These are phyloP conservation scores for Mytilinidion resinicola DNA, from an alignment of 495 filamentous ascomycete species.

Conservation along the genomic window DNA sequence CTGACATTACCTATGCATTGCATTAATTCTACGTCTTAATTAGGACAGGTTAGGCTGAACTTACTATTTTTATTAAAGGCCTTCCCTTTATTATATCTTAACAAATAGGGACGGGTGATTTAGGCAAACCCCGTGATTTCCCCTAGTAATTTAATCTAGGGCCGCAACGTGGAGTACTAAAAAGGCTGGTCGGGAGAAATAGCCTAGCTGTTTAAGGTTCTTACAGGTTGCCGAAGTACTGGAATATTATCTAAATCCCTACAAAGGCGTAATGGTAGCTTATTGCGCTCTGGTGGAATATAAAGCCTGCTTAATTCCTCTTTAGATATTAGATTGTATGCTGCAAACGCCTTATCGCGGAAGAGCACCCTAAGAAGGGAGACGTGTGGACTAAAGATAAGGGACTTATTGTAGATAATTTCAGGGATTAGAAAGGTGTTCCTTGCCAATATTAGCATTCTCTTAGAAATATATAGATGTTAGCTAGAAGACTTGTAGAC, in stretches of 20 bases:
- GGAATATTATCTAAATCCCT: conserved; percentile 15
- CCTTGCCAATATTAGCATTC: conserved; percentile 12
- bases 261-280: conserved; percentile 14
- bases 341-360: conserved; percentile 32
- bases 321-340: no score
- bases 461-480: no score
- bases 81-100: no score
- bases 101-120: conserved; percentile 35
- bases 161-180: conserved; percentile 33
- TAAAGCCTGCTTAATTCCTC: conserved; percentile 24
- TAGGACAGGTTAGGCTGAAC: conserved; percentile 10
- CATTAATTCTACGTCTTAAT: neutral
- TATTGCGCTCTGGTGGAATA: conserved; percentile 6
- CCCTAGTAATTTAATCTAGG: conserved; percentile 32
- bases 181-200: conserved; percentile 35
- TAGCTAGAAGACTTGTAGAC: neutral
- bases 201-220: conserved; percentile 29
- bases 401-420: conserved; percentile 37
- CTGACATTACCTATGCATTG: conserved; percentile 30
- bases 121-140: conserved; percentile 33
- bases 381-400: conserved; percentile 36
- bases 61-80: no score
- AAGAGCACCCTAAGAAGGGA: conserved; percentile 38
- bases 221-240: neutral
- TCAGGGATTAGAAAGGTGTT: conserved; percentile 38